Conservation (phyloP, 352 stramenopile species). For the Globisporangium mamillatum region DNA sequence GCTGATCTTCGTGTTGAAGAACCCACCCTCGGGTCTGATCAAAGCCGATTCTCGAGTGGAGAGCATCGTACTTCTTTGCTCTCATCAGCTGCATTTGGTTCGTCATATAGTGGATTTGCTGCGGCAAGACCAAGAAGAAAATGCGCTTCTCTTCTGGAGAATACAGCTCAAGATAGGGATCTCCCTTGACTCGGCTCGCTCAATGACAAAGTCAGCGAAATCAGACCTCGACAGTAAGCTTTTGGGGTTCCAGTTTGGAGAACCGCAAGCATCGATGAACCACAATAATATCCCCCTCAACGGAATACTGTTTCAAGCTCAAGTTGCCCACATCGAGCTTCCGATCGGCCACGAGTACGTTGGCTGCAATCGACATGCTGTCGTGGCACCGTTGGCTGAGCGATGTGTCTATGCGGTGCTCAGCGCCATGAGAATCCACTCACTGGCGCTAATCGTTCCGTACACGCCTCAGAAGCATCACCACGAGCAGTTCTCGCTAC, state of each 20-base stretch:
- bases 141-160: constrained; percentile 36
- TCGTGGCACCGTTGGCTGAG: constrained; percentile 50
- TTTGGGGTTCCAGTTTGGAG: constrained; percentile 3
- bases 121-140: constrained; percentile 16
- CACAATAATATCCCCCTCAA: background rate
- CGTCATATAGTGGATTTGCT: constrained; percentile 20
- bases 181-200: background rate
- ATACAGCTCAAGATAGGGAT: constrained; percentile 38
- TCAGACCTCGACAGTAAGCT: constrained; percentile 9
- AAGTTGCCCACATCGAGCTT: constrained; percentile 41
- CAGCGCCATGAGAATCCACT: constrained; percentile 30
- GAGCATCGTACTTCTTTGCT: constrained; percentile 31
- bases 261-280: background rate
- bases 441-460: constrained; percentile 29
- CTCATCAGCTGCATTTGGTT: constrained; percentile 19
- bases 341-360: constrained; percentile 50
- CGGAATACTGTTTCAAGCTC: constrained; percentile 19
- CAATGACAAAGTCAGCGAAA: constrained; percentile 4
- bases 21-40: background rate
- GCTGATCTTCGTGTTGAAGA: background rate
- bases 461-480: constrained; percentile 10
- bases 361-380: constrained; percentile 26
- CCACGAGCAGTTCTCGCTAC: constrained; percentile 10
- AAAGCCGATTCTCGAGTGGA: constrained; percentile 17
- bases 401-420: constrained; percentile 50